A percentile compares a stretch with the other conserved stretches of the same genome.
Conservation (phyloP, 2,329 filamentous ascomycete genomes). For the Ceratocystiopsis sp. region DNA sequence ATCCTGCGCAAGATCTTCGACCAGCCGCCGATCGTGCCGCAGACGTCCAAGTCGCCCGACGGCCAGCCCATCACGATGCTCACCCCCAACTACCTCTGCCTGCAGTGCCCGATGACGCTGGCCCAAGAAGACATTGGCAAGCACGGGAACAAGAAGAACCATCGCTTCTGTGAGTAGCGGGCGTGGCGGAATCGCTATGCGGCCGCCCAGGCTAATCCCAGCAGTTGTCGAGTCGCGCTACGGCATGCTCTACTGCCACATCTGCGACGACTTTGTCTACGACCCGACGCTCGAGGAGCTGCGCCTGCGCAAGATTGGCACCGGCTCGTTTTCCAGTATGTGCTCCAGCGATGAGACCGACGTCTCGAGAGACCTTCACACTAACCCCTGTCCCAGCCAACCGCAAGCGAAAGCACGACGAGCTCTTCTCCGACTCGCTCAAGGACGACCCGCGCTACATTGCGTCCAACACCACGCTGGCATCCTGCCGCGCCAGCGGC, state of each 20-base stretch:
- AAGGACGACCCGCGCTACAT: conserved; percentile 66
- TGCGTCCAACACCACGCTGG: conserved; percentile 57
- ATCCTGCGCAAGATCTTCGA: conserved; percentile 57
- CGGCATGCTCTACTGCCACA: conserved; percentile 61
- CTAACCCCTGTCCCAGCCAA: conserved; percentile 17
- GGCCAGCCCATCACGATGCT: conserved; percentile 41
- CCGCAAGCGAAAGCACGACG: conserved; percentile 62
- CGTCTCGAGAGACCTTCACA: too few species aligned
- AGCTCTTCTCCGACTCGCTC: conserved; percentile 43
- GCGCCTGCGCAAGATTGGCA: conserved; percentile 51
- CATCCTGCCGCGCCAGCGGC: conserved; percentile 54
- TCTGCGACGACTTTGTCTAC: conserved; percentile 70
- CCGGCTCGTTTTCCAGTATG: conserved; percentile 47
- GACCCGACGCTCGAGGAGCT: conserved; percentile 66
- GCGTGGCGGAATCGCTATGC: not conserved
- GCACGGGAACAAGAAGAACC: conserved; percentile 52
- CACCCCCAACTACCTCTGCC: conserved; percentile 52
- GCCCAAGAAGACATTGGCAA: conserved; percentile 46
- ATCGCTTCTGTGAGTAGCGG: conserved; percentile 49
- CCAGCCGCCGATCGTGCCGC: conserved; percentile 43
- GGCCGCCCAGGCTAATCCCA: not conserved
- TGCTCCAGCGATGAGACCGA: too few species aligned
- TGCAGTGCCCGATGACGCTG: conserved; percentile 56
- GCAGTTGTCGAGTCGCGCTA: conserved; percentile 62
- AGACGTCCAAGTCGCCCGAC: conserved; percentile 44